Base-by-base conservation (phyloP, 1,284 basidiomycete genomes). In the Cryptococcus neoformans region DNA sequence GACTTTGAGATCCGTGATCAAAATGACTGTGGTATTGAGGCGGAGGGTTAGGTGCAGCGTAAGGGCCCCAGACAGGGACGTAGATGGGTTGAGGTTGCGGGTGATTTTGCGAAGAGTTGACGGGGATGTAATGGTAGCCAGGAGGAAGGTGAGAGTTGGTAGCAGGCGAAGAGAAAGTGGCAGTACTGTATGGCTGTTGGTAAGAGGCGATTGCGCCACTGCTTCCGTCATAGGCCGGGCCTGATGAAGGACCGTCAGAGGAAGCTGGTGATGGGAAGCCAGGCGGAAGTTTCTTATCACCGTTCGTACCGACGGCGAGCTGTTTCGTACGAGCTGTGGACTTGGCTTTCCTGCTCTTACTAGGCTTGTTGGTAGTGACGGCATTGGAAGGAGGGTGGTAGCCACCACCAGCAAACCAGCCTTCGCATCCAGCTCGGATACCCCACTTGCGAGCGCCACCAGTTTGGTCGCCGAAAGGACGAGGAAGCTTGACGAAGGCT, bases 381-480 rank as follows among this genome's bases (percentile, higher is more conserved):
- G 40, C 50, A 9, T 54, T 40, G 34, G 55, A 47, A 9, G 72
- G 67, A 9, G 71, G 71, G 57, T 70, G 64, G 61, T 72, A 76
- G 11, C 67, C 67, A 16, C 74, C 73, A 17, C 60, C 63, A 2
- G 56, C 54, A 63, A 76, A 78, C 70, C 73, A 76, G 11, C 58
- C 57, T 55, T 77, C 75, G 62, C 69, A 75, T 1, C 75, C 77
- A 4, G 72, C 69, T 49, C 74, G 72, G 57, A 78, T 77, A 3
- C 68, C 74, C 77, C 77, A 78, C 56, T 74, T 74, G 44, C 75
- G 68, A 17, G 75, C 74, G 16, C 72, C 72, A 48, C 74, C 76
- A 1, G 70, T 72, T 59, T 76, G 75, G 58, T 77, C 75, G 16
- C 77, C 77, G 55, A 71, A 76, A 2, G 73, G 73, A 44, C 77